These are phyloP conservation scores for Gomphus sp. DNA, from an alignment of 1,284 basidiomycete genomes.

Conservation along the genomic window DNA sequence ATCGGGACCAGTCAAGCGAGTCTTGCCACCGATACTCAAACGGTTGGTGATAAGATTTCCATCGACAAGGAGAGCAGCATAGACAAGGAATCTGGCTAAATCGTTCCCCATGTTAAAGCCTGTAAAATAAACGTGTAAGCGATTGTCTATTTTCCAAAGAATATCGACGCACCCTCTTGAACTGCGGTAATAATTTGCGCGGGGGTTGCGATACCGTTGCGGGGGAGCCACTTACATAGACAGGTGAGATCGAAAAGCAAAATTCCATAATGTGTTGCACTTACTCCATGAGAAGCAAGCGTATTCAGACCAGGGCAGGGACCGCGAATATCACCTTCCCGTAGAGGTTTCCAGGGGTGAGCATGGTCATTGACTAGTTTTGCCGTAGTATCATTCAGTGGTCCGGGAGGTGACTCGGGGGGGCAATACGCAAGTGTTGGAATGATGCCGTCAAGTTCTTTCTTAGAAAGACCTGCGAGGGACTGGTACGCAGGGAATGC, in stretches of 20 bases:
- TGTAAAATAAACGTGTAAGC: constrained; percentile 4
- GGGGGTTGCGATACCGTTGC: constrained; percentile 21
- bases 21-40: constrained; percentile 15
- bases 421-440: background rate
- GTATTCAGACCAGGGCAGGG: constrained; percentile 26
- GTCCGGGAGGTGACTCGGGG: background rate
- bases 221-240: constrained; percentile 13
- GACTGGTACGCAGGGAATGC: background rate
- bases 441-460: background rate
- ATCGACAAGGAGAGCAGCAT: constrained; percentile 18
- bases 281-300: constrained; percentile 22
- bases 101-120: constrained; percentile 21
- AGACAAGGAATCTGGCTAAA: constrained; percentile 17
- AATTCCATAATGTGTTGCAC: background rate
- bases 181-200: constrained; percentile 12
- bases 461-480: constrained; percentile 1
- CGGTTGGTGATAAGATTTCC: constrained; percentile 17
- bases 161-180: constrained; percentile 1
- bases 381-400: background rate
- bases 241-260: background rate
- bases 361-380: constrained; percentile 1
- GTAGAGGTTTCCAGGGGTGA: constrained; percentile 18
- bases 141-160: background rate
- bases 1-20: background rate
- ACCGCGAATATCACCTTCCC: constrained; percentile 19